Conservation (phyloP, 352 stramenopile species). For the Phytophthora citricola region DNA sequence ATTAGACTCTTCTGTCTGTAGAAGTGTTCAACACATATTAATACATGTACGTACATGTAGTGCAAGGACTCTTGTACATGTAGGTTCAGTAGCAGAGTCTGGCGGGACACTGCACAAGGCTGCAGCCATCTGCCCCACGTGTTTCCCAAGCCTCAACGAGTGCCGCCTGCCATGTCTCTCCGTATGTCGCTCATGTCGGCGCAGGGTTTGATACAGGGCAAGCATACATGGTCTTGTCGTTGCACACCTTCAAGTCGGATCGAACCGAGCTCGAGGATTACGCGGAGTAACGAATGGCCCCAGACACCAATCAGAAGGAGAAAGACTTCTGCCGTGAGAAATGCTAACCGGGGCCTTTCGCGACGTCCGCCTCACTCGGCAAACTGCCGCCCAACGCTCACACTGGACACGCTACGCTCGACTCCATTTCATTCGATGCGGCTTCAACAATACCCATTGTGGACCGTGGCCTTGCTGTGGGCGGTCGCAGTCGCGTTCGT, state of each 20-base stretch:
- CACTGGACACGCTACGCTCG: constrained; percentile 13
- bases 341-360: constrained; percentile 1
- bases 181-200: constrained; percentile 5
- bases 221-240: not conserved
- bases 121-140: constrained; percentile 4
- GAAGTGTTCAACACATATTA: no score
- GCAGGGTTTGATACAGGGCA: no score
- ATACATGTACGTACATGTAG: no score
- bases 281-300: constrained; percentile 10
- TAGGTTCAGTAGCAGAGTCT: no score
- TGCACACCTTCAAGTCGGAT: constrained; percentile 25
- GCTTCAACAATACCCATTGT: constrained; percentile 15
- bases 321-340: constrained; percentile 7
- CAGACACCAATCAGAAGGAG: constrained; percentile 4
- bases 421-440: constrained; percentile 3
- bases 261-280: constrained; percentile 12
- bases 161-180: constrained; percentile 16
- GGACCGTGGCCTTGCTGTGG: not conserved
- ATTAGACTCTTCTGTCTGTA: no score
- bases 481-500: constrained; percentile 2
- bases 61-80: no score
- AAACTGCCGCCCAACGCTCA: constrained; percentile 44
- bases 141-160: constrained; percentile 23
- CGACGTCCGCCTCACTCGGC: constrained; percentile 28
- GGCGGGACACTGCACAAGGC: not conserved